These are phyloP conservation scores for Pyrus pyrifolia DNA, from an alignment of 306 rosid genomes.

Conservation along the genomic window DNA sequence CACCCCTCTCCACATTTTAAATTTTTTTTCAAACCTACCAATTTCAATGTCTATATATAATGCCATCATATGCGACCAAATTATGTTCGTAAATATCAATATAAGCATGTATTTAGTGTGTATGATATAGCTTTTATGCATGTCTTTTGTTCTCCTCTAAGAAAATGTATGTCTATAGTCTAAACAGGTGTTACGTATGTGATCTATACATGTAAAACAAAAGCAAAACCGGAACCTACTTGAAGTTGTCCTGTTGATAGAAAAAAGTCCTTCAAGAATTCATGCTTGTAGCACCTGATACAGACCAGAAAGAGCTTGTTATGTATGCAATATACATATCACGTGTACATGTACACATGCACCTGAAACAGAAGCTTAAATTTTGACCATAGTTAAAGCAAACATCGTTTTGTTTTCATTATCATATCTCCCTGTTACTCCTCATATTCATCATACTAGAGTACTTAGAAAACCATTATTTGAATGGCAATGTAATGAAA, in stretches of 20 bases:
- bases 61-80: neutral
- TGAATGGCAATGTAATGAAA: neutral
- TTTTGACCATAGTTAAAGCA: too few species aligned
- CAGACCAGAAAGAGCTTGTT: conserved; percentile 17
- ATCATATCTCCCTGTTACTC: too few species aligned
- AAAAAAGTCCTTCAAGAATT: conserved; percentile 91
- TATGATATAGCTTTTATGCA: neutral
- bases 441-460: neutral
- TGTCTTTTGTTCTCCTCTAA: neutral
- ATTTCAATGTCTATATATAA: neutral
- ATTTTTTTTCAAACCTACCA: neutral
- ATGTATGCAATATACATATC: conserved; percentile 8
- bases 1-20: neutral
- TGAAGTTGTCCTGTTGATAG: conserved; percentile 92
- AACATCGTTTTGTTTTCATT: too few species aligned
- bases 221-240: conserved; percentile 39
- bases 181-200: neutral
- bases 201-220: neutral
- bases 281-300: conserved; percentile 86
- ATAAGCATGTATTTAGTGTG: neutral
- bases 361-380: neutral
- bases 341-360: neutral
- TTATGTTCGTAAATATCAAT: neutral
- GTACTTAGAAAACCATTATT: neutral
- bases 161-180: neutral